Base-by-base conservation (phyloP, 306 rosid genomes). In the Vachellia pachyceras region DNA sequence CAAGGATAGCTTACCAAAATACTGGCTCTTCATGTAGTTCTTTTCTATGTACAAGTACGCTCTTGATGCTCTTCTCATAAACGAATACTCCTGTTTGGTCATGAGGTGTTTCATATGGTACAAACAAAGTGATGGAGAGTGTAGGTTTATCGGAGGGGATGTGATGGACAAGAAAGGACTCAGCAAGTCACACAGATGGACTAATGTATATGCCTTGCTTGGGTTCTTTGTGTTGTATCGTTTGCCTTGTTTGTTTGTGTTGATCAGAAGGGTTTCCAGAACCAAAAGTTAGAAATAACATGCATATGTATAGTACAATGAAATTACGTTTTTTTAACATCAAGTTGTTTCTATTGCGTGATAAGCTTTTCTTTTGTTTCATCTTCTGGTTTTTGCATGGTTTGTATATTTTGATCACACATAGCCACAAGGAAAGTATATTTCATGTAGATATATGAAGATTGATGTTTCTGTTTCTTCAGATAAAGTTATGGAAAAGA, bases 1-100 rank as follows among this genome's bases (percentile, higher is more conserved):
- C 0, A 68, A 83, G 52, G 91, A 89, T 0, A 84, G 90, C 71
- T 14, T 95, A 60, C 98, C 97, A 0, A 92, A 85, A 60, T 89
- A 89, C 71, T 95, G 98, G 98, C 78, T 92, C 5, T 90, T 91
- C 88, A 95, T 95, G 98, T 91, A 92, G 57, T 92, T 95, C 42
- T 72, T 95, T 10, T 90, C 95, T 0, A 95, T 95, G 97, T 95
- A 95, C 55, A 95, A 95, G 69, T 95, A 95, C 7, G 98, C 95
- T 6, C 92, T 94, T 9, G 98, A 94, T 35, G 94, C 98, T 6
- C 90, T 95, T 69, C 88, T 95, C 0, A 88, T 94, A 83, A 94
- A 94, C 57, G 97, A 95, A 87, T 92, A 92, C 37, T 87, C 94
- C 8, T 92, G 98, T 77, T 83, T 92, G 39, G 88, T 47, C 2